phyloP scores from a whole-genome alignment of 768 basidiomycete species.

The Coprinellus micaceus region DNA sequence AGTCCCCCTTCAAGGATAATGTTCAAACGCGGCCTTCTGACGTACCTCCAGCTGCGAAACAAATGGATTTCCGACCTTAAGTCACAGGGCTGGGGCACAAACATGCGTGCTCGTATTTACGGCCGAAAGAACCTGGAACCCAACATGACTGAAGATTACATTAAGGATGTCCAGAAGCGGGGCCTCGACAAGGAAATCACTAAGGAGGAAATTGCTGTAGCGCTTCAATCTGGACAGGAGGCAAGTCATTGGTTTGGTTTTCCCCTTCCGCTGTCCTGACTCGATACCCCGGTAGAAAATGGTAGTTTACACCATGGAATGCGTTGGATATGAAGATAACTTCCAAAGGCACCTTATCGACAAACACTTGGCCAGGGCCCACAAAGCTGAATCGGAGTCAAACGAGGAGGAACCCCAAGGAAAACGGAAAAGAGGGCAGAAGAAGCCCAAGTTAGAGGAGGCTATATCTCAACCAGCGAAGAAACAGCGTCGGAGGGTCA shows the following conservation, averaged over 20 bases:
- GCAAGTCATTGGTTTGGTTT: background rate
- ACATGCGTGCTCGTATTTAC: background rate
- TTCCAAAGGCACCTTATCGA: constrained; percentile 32
- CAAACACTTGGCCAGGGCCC: constrained; percentile 17
- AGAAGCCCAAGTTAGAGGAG: too few relatives aligned
- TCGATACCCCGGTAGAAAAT: background rate
- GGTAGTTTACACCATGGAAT: constrained; percentile 36
- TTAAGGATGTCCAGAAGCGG: background rate
- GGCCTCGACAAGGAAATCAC: background rate
- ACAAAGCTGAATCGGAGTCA: too few relatives aligned
- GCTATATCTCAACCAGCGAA: too few relatives aligned
- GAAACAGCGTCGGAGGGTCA: too few relatives aligned
- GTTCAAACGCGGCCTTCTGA: background rate
- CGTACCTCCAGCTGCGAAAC: background rate
- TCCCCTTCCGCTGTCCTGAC: background rate
- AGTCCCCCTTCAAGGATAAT: background rate
- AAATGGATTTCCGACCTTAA: background rate
- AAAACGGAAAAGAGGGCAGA: too few relatives aligned
- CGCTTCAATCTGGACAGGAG: background rate
- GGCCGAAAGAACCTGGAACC: background rate
- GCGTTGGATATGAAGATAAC: constrained; percentile 35
- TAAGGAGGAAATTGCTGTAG: background rate
- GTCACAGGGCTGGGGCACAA: background rate
- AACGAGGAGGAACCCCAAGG: too few relatives aligned
- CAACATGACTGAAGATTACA: background rate